Evolutionary conservation across 805 yeast species (phyloP), one percentile per base, ranked within the genome.

Genomic region (Schwanniomyces pseudopolymorphus): DNA sequence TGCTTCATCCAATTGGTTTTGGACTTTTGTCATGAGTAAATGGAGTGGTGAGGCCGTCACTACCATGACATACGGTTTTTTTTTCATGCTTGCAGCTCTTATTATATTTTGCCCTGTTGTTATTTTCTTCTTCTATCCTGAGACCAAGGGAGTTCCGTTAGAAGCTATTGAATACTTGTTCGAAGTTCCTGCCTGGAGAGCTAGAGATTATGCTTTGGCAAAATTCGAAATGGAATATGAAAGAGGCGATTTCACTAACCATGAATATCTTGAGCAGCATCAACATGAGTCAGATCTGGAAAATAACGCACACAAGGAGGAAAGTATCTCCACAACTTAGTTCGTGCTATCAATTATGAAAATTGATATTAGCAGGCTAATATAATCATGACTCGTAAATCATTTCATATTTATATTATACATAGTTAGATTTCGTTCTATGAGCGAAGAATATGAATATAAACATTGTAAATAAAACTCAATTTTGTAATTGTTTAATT

Each of bases 21-120:
- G 79, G 72, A 77, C 76, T 5, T 77, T 77, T 52, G 68, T 77
- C 45, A 69, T 75, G 63, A 78, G 77, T 4, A 64, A 77, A 48
- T 71, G 69, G 51, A 69, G 78, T 9, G 71, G 74, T 22, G 60
- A 75, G 48, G 77, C 77, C 64, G 66, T 76, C 39, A 61, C 61
- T 22, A 57, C 60, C 22, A 74, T 76, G 61, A 66, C 68, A 3
- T 77, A 69, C 54, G 78, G 77, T 22, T 63, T 72, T 33, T 76
- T 72, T 55, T 72, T 75, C 54, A 64, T 77, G 52, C 70, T 71
- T 54, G 75, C 69, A 2, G 26, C 62, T 8, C 53, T 64, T 39
- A 58, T 66, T 33, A 40, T 55, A 6, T 54, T 67, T 1, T 60
- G 63, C 25, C 60, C 69, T 4, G 45, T 61, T 1, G 57, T 66